These are phyloP conservation scores for Aspergillus alliaceus DNA, from an alignment of 2,329 filamentous ascomycete genomes.

Conservation along the genomic window DNA sequence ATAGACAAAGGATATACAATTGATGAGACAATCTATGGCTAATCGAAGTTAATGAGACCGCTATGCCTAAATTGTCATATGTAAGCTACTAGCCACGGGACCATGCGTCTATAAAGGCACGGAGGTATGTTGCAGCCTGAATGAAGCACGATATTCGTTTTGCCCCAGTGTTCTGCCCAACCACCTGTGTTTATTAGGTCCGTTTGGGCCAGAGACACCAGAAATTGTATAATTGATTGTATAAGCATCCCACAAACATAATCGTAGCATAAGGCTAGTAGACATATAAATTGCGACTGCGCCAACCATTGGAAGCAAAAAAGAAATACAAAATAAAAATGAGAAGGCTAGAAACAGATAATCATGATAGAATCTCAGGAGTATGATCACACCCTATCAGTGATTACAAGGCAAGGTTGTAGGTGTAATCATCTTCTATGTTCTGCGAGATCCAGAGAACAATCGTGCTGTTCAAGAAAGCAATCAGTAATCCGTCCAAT, in stretches of 20 bases:
- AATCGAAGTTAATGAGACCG: background rate
- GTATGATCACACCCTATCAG: background rate
- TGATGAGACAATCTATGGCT: background rate
- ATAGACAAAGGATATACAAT: background rate
- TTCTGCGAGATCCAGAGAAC: constrained; percentile 71
- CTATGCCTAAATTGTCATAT: too few species aligned
- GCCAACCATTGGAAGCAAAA: background rate
- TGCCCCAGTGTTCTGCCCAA: background rate
- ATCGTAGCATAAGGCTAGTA: constrained; percentile 4
- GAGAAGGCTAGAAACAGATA: background rate
- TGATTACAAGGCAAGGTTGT: constrained; percentile 62
- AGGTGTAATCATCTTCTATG: constrained; percentile 72
- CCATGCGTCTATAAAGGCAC: background rate
- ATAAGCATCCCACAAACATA: background rate
- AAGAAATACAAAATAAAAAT: background rate
- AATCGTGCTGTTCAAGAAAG: constrained; percentile 50
- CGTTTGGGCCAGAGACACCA: background rate
- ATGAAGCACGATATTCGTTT: background rate
- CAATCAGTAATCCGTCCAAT: constrained; percentile 16
- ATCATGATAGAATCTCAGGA: background rate
- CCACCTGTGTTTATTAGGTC: background rate
- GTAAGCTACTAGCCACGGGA: background rate
- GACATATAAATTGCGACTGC: background rate
- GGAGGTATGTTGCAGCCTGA: background rate
- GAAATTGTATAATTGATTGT: background rate